Conservation (phyloP, 805 yeast species). For the Candida ulmi region DNA sequence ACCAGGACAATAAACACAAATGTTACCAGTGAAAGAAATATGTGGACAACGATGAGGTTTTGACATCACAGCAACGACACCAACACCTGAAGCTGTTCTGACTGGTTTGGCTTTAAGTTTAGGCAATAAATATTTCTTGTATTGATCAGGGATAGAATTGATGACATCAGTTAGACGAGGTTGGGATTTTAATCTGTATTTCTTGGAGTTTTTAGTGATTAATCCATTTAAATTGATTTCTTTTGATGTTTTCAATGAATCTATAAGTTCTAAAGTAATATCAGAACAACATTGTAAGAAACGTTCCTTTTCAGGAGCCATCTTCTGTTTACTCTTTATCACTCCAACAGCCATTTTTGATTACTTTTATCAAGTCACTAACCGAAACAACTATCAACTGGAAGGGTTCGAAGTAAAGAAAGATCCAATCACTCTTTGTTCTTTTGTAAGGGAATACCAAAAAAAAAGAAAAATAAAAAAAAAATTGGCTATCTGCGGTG, state of each 20-base stretch:
- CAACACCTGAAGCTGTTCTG: slow-evolving; percentile 97
- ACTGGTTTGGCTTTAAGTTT: slow-evolving; percentile 98
- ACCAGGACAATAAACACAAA: slow-evolving; percentile 98
- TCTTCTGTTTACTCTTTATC: slow-evolving; percentile 47
- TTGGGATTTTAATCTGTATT: slow-evolving; percentile 85
- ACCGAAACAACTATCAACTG: neutral
- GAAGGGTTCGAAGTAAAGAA: neutral
- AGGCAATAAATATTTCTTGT: slow-evolving; percentile 85
- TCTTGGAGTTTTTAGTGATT: slow-evolving; percentile 78
- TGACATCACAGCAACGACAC: slow-evolving; percentile 99
- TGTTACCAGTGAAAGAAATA: slow-evolving; percentile 97
- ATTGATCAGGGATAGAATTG: slow-evolving; percentile 91
- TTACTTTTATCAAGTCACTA: too few relatives aligned
- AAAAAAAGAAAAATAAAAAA: slow-evolving; percentile 1
- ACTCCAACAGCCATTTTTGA: slow-evolving; percentile 23
- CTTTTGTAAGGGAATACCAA: too few relatives aligned
- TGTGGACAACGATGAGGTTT: slow-evolving; percentile 99
- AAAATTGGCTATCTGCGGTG: neutral
- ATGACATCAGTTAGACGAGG: slow-evolving; percentile 95
- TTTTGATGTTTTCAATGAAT: slow-evolving; percentile 64
- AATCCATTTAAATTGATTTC: slow-evolving; percentile 89
- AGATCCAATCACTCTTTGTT: too few relatives aligned
- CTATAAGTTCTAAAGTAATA: slow-evolving; percentile 78
- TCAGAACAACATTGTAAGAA: slow-evolving; percentile 91
- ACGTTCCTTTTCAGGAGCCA: slow-evolving; percentile 89